Evolutionary conservation across 2,329 filamentous ascomycete genomes (phyloP).

Genomic region (Exophiala sp.): DNA sequence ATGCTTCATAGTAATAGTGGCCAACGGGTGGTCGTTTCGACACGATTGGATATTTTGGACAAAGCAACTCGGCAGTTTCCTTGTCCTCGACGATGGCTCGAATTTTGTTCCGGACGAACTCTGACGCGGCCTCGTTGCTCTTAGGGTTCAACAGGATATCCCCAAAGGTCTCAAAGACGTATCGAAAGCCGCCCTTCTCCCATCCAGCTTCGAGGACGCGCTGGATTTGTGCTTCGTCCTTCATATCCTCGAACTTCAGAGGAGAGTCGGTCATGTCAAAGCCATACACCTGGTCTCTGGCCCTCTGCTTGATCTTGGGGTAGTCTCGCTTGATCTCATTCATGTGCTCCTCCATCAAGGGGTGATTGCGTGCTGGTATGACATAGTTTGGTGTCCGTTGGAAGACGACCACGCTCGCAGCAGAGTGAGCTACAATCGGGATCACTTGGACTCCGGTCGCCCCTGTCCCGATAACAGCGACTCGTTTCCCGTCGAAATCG

Average conservation of each 20-base stretch:
- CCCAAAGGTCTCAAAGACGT: slow-evolving; percentile 50
- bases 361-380: slow-evolving; percentile 14
- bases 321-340: slow-evolving; percentile 24
- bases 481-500: slow-evolving; percentile 45
- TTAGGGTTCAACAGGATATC: slow-evolving; percentile 46
- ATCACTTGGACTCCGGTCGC: slow-evolving; percentile 43
- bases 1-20: slow-evolving; percentile 28
- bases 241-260: slow-evolving; percentile 7
- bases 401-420: slow-evolving; percentile 38
- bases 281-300: slow-evolving; percentile 30
- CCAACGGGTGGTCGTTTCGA: slow-evolving; percentile 26
- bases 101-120: slow-evolving; percentile 51
- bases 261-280: slow-evolving; percentile 22
- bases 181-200: slow-evolving; percentile 49
- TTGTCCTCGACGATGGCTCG: slow-evolving; percentile 48
- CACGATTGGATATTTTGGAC: slow-evolving; percentile 36
- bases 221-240: slow-evolving; percentile 24
- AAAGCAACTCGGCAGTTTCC: slow-evolving; percentile 47
- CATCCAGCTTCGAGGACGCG: slow-evolving; percentile 32
- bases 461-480: slow-evolving; percentile 60
- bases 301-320: slow-evolving; percentile 29
- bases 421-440: slow-evolving; percentile 22
- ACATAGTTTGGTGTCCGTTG: slow-evolving; percentile 58
- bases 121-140: slow-evolving; percentile 49
- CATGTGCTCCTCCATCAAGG: slow-evolving; percentile 29